Percentiles rank a stretch among this genome's conserved stretches.
These are phyloP conservation scores for Tarenaya hassleriana DNA, from an alignment of 345 rosid genomes.

Conservation along the genomic window DNA sequence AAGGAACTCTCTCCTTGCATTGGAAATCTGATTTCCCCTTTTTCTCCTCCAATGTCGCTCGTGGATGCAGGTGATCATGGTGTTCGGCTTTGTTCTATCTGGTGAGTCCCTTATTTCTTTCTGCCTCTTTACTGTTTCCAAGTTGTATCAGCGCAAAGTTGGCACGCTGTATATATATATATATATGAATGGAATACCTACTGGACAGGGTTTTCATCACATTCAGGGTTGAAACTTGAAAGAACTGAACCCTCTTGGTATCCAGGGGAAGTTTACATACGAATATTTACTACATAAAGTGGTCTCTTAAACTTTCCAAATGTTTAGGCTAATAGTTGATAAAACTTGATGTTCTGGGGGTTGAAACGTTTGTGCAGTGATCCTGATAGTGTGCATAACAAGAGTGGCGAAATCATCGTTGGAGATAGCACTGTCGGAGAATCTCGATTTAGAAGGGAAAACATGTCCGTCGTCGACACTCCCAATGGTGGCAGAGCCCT, in stretches of 20 bases:
- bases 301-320: not conserved
- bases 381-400: constrained; percentile 32
- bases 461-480: constrained; percentile 20
- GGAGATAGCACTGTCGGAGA: constrained; percentile 41
- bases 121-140: not conserved
- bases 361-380: constrained; percentile 25
- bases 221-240: no score
- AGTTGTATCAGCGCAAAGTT: not conserved
- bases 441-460: constrained; percentile 28
- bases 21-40: constrained; percentile 2
- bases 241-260: no score
- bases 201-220: not conserved
- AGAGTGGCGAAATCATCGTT: constrained; percentile 43
- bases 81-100: constrained; percentile 29
- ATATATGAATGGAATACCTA: no score
- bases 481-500: constrained; percentile 23
- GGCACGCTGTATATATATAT: not conserved
- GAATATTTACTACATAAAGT: no score
- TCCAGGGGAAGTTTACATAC: no score
- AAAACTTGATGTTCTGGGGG: not conserved
- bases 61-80: constrained; percentile 37
- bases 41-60: constrained; percentile 2
- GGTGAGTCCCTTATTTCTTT: constrained; percentile 26
- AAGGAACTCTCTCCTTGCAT: not conserved
- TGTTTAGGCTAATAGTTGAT: not conserved